These are phyloP conservation scores for Trametes gibbosa DNA, from an alignment of 768 basidiomycete genomes.

Conservation along the genomic window DNA sequence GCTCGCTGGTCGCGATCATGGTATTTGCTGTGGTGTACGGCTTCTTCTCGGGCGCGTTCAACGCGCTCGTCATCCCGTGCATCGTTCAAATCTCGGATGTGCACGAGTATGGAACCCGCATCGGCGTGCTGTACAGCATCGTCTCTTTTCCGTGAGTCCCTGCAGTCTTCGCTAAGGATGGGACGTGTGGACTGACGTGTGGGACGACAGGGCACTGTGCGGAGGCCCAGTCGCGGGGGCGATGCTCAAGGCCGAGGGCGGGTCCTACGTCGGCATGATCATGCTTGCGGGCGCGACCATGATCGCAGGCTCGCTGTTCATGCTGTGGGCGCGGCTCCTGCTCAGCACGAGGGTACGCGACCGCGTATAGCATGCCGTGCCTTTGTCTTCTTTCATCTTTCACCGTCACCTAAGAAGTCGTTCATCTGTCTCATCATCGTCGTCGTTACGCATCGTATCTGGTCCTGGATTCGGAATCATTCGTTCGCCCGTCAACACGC, in stretches of 20 bases:
- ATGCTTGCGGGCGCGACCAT: slow-evolving; percentile 58
- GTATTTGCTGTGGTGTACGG: slow-evolving; percentile 58
- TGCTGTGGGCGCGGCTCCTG: slow-evolving; percentile 40
- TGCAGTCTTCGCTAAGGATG: background rate
- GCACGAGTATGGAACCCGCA: slow-evolving; percentile 55
- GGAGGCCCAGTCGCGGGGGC: slow-evolving; percentile 66
- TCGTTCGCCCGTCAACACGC: background rate
- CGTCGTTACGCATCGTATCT: background rate
- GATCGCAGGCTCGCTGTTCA: slow-evolving; percentile 56
- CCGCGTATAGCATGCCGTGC: slow-evolving; percentile 2
- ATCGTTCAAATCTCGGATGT: slow-evolving; percentile 64
- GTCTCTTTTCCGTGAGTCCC: slow-evolving; percentile 67
- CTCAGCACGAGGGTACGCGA: slow-evolving; percentile 4
- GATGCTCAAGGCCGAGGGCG: slow-evolving; percentile 45
- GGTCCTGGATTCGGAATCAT: background rate
- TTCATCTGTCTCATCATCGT: background rate
- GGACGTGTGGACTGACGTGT: background rate
- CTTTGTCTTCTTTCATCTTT: background rate
- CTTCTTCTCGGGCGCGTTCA: slow-evolving; percentile 65
- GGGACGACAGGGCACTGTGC: slow-evolving; percentile 47
- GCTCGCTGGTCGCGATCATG: slow-evolving; percentile 40
- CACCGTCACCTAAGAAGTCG: background rate
- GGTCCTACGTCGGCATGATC: slow-evolving; percentile 50
- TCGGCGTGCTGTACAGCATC: slow-evolving; percentile 62
- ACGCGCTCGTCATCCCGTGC: slow-evolving; percentile 65